Conservation (phyloP, 108 stramenopile genomes). For the Hondaea fermentalgiana region DNA sequence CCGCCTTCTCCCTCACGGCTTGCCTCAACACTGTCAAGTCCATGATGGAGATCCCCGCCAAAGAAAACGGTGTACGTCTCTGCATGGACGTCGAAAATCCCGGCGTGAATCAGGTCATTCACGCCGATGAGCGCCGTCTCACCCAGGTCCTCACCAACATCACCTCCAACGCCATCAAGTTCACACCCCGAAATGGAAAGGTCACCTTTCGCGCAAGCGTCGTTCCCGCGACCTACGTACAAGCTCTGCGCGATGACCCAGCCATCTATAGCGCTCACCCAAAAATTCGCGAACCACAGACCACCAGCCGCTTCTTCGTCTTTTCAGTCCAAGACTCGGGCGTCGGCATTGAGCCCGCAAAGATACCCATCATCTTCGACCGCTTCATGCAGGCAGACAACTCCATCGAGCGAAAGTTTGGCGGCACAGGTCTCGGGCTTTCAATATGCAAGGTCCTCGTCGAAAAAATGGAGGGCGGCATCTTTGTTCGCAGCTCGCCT, state of each 20-base stretch:
- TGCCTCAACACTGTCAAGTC: background rate
- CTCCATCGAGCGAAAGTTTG: background rate
- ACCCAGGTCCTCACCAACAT: background rate
- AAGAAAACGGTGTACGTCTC: background rate
- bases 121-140: background rate
- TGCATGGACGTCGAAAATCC: background rate
- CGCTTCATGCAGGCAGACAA: conserved; percentile 8
- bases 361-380: background rate
- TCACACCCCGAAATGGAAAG: background rate
- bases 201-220: background rate
- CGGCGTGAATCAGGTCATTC: background rate
- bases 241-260: background rate
- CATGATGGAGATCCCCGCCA: background rate
- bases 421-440: conserved; percentile 8
- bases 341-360: background rate
- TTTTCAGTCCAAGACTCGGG: background rate
- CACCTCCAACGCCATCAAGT: background rate
- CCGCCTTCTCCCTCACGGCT: background rate
- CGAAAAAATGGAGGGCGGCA: background rate
- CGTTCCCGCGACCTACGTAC: background rate
- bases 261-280: background rate
- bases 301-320: background rate
- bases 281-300: background rate
- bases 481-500: background rate
- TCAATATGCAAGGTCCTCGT: background rate